Base-by-base conservation (phyloP, 371 early-diverging fungal genomes). In the Basidiobolus heterosporus region DNA sequence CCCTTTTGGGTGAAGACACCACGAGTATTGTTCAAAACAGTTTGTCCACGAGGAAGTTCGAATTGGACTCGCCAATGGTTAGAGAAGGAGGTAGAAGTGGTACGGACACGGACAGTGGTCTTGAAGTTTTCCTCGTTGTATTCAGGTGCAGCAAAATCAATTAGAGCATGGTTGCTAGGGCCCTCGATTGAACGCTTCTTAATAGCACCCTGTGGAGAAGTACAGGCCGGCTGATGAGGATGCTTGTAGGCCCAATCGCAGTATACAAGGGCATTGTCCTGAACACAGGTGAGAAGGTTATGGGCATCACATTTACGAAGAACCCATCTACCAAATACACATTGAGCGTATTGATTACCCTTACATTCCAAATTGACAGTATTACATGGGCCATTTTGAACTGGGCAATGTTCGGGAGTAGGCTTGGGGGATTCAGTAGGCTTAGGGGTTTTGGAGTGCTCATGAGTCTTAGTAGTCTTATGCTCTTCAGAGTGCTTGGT, bases 281-380 rank as follows among this genome's bases (percentile, higher is more conserved):
- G 14, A 44, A 43, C 36, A 18, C 49, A 22, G 14, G 20, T 17
- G 20, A 17, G 39, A n/a, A 47, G 39, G 21, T 42, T 43, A 3
- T 43, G 36, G 4, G 24, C 16, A 7, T 14, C 23, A 45, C 50
- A 50, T 3, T 17, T 13, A 3, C 39, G 38, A 19, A 44, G 19
- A 1, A 44, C 4, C 50, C 50, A 50, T 45, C 38, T 43, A 8
- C 50, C 50, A 16, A 16, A 9, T 6, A 41, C 22, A 36, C 50
- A 50, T 2, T 38, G 19, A 3, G 38, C 38, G 39, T 44, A 50
- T 42, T 42, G 19, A 3, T 17, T 20, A 18, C 42, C 42, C 2
- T 17, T 20, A 11, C 42, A 42, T 4, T 15, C 42, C 13, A 17
- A 20, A 16, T 38, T 39, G 15, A 19, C 16, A 11, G 13, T 20